phyloP scores from a whole-genome alignment of 148 eudicot genomes.

The Silene latifolia region DNA sequence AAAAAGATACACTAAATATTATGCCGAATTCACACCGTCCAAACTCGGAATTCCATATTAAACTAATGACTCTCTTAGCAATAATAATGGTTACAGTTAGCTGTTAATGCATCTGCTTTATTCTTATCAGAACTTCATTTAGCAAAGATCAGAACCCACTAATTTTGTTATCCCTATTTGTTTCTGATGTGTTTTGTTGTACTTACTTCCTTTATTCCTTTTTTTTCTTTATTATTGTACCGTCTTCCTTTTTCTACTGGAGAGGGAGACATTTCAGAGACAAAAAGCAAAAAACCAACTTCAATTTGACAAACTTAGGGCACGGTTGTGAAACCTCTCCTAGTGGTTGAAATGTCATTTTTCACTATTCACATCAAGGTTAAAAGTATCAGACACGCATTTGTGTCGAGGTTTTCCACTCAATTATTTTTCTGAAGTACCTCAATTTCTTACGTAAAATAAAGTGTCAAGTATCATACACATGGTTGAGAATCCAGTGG shows the following conservation, averaged over 20 bases:
- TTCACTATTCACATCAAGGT: neutral
- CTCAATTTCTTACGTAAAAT: no score
- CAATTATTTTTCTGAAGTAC: neutral
- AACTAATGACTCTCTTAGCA: conserved; percentile 4
- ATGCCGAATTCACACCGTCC: conserved; percentile 14
- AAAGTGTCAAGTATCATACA: neutral
- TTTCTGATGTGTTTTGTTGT: neutral
- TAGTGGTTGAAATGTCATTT: neutral
- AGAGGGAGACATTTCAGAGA: conserved; percentile 10
- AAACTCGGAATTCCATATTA: neutral
- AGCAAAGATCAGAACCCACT: conserved; percentile 6
- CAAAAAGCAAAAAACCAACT: neutral
- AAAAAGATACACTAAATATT: neutral
- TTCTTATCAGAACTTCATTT: conserved; percentile 2
- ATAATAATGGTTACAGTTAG: conserved; percentile 14
- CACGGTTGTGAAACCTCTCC: neutral
- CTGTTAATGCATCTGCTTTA: conserved; percentile 14
- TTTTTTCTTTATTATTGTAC: conserved; percentile 1
- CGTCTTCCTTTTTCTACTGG: neutral
- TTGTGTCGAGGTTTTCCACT: no score
- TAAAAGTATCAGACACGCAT: neutral
- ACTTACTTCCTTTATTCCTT: conserved; percentile 12
- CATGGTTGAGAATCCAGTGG: no score
- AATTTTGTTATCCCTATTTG: neutral
- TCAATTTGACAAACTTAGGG: neutral